These are phyloP conservation scores for Magnusiomyces sp. DNA, from an alignment of 1,139 yeast species.

Conservation along the genomic window DNA sequence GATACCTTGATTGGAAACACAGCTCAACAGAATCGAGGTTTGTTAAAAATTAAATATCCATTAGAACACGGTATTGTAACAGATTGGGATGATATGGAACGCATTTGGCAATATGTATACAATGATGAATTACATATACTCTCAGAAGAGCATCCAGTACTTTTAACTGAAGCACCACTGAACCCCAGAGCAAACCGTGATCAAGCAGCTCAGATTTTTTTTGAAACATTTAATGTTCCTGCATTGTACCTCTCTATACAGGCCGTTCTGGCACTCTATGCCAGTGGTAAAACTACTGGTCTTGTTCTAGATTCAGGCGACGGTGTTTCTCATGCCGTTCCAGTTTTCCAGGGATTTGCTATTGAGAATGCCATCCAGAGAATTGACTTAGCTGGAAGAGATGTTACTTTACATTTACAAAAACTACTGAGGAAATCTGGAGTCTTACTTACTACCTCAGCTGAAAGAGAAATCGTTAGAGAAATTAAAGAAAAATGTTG, in stretches of 20 bases:
- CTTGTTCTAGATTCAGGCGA: constrained; percentile 86
- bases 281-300: constrained; percentile 88
- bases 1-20: constrained; percentile 61
- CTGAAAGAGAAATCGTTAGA: constrained; percentile 77
- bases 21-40: constrained; percentile 71
- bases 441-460: constrained; percentile 50
- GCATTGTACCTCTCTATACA: constrained; percentile 78
- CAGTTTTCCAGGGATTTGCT: constrained; percentile 83
- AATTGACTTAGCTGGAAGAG: constrained; percentile 80
- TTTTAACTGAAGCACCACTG: constrained; percentile 84
- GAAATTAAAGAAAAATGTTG: constrained; percentile 69
- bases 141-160: constrained; percentile 80
- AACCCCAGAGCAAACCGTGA: constrained; percentile 69
- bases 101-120: constrained; percentile 60
- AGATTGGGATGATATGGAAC: constrained; percentile 83
- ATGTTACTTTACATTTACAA: constrained; percentile 69
- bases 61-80: constrained; percentile 72
- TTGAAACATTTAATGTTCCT: constrained; percentile 81
- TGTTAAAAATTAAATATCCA: constrained; percentile 62
- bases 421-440: constrained; percentile 64
- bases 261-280: constrained; percentile 77
- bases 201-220: constrained; percentile 64
- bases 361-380: constrained; percentile 65
- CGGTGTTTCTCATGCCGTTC: constrained; percentile 82
- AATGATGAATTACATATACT: constrained; percentile 55